These are phyloP conservation scores for Akebia trifoliata DNA, from an alignment of 164 flowering plant species.

Conservation along the genomic window DNA sequence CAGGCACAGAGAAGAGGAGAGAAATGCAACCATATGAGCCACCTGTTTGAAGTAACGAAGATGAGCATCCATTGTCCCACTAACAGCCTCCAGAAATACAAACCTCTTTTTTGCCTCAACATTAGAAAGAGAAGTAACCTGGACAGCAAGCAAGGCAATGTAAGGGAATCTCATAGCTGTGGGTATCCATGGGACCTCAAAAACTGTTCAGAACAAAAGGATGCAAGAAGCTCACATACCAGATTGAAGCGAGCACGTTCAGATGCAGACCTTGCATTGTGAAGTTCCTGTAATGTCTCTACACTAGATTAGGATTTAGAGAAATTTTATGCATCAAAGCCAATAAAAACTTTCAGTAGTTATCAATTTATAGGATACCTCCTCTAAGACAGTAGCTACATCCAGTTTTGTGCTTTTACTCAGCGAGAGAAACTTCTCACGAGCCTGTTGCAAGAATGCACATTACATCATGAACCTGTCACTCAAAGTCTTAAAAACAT, in stretches of 20 bases:
- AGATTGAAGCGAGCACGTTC: conserved; percentile 96
- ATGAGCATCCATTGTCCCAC: conserved; percentile 97
- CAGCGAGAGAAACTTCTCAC: conserved; percentile 64
- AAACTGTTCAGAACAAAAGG: conserved; percentile 1
- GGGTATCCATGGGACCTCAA: not conserved
- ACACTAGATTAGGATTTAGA: conserved; percentile 39
- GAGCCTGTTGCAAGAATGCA: conserved; percentile 36
- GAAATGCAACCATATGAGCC: not conserved
- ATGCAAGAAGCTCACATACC: conserved; percentile 32
- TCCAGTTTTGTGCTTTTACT: conserved; percentile 58
- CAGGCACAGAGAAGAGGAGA: not conserved
- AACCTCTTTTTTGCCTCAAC: conserved; percentile 94
- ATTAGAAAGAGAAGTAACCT: conserved; percentile 87
- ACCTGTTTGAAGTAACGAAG: conserved; percentile 97
- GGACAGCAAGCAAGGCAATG: too few species aligned
- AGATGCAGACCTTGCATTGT: conserved; percentile 75
- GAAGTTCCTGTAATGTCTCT: conserved; percentile 80
- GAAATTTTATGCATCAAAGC: conserved; percentile 12
- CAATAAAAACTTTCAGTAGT: not conserved
- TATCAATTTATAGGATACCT: conserved; percentile 36
- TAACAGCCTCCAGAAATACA: conserved; percentile 95
- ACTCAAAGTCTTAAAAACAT: not conserved
- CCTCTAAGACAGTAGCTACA: conserved; percentile 47
- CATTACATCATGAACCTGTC: conserved; percentile 4
- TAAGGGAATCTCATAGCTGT: not conserved